phyloP scores from a whole-genome alignment of 2,329 filamentous ascomycete genomes.

The Diplocarpon mali region DNA sequence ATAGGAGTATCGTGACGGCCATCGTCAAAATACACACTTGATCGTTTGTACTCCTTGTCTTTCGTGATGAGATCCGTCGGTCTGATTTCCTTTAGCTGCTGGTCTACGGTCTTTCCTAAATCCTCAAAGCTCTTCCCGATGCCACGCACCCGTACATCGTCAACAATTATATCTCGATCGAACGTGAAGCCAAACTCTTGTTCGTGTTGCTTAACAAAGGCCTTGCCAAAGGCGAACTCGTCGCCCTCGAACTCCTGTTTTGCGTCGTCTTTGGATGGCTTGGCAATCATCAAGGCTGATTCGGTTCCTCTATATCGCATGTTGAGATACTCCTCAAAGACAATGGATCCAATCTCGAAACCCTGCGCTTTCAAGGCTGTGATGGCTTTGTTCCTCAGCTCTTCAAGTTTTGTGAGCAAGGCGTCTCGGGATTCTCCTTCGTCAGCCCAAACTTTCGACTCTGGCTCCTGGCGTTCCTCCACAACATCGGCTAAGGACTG shows the following conservation, averaged over 20 bases:
- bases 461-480: constrained; percentile 76
- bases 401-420: constrained; percentile 63
- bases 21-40: constrained; percentile 74
- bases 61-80: constrained; percentile 33
- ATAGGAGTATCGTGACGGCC: constrained; percentile 68
- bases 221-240: constrained; percentile 73
- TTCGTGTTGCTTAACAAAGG: constrained; percentile 77
- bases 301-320: constrained; percentile 88
- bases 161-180: constrained; percentile 78
- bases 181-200: constrained; percentile 91
- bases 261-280: constrained; percentile 53
- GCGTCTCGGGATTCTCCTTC: constrained; percentile 45
- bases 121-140: constrained; percentile 82
- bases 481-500: constrained; percentile 73
- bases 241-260: constrained; percentile 49
- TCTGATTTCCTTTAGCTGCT: constrained; percentile 64
- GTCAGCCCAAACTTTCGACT: constrained; percentile 51
- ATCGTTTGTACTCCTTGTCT: constrained; percentile 54
- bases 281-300: constrained; percentile 81
- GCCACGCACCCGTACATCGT: constrained; percentile 78
- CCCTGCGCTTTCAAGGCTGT: constrained; percentile 63
- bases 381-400: constrained; percentile 66
- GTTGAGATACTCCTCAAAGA: constrained; percentile 87
- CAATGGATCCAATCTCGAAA: constrained; percentile 61
- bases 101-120: constrained; percentile 69